Evolutionary conservation across 331 rosid genomes (phyloP), one percentile per base, ranked within the genome.

Genomic region (Cucumis variabilis): DNA sequence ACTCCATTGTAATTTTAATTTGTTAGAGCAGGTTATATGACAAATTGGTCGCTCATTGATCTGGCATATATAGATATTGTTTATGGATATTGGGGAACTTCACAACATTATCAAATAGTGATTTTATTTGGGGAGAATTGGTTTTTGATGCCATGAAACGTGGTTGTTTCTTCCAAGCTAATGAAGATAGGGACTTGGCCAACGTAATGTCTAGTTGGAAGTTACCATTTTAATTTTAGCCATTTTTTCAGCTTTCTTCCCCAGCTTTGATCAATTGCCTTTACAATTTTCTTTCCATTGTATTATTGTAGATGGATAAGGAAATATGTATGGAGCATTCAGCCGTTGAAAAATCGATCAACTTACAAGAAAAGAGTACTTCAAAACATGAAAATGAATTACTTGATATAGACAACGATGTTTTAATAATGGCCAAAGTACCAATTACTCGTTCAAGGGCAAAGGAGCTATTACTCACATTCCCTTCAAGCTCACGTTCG

Each of bases 41-140:
- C 62, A 1, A 55, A 9, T 60, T 60, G 4, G 37, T 60, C 1
- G 7, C 3, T 41, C 23, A 82, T 88, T 62, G 44, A 27, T 28
- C 58, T 84, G 53, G 79, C 71, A 71, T 88, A 93, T 67, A 67
- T 67, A 63, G 98, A 93, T 89, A 93, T 50, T 91, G 92, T 87
- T 83, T 92, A 13, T 93, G 96, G 98, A 93, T 94, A 53, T 88
- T 95, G 95, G 96, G 96, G 70, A 90, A 85, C 86, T 95, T 91
- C 70, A 84, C 85, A 85, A 83, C 94, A 2, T 87, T 95, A 2
- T 25, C 20, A 21, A 66, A 30, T 37, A 24, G 91, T 55, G 87
- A 86, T 88, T 89, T 92, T 85, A 89, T 94, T 28, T 94, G 98
- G 98, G 53, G 83, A 87, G 76, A 53, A 27, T 84, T 94, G 91